Percentiles rank a stretch among this genome's conserved stretches.
These are phyloP conservation scores for Eucalyptus cloeziana DNA, from an alignment of 345 rosid species.

Conservation along the genomic window DNA sequence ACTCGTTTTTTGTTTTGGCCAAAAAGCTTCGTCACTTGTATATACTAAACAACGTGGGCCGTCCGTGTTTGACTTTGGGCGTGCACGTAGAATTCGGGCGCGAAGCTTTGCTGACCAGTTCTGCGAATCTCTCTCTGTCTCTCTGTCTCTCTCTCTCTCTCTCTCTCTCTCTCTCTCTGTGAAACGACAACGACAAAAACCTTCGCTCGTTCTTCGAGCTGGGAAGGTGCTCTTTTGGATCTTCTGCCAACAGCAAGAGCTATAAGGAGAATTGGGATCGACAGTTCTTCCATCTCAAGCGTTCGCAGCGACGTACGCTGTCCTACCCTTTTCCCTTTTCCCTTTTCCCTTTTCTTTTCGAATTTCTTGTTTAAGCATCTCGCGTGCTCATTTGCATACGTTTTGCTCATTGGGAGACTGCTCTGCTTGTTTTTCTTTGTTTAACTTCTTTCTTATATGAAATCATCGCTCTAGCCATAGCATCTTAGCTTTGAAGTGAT, in stretches of 20 bases:
- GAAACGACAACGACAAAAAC: neutral
- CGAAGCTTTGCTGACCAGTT: neutral
- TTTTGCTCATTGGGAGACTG: neutral
- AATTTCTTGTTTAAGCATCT: neutral
- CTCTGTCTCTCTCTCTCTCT: neutral
- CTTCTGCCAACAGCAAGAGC: neutral
- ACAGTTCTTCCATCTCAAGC: neutral
- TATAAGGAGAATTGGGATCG: neutral
- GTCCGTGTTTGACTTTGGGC: neutral
- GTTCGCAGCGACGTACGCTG: neutral
- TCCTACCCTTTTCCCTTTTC: neutral
- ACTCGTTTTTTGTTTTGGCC: neutral
- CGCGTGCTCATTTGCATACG: neutral
- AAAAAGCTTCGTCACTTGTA: neutral
- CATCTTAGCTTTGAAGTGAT: neutral
- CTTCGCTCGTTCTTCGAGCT: neutral
- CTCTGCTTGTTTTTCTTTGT: neutral
- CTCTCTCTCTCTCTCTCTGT: neutral
- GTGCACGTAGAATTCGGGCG: neutral
- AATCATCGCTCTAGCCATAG: neutral
- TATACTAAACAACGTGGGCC: neutral
- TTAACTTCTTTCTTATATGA: neutral
- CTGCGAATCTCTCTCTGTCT: neutral
- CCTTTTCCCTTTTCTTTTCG: neutral
- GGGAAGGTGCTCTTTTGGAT: neutral